Evolutionary conservation across 495 filamentous ascomycete species (phyloP).

Genomic region (Extremus antarcticus): DNA sequence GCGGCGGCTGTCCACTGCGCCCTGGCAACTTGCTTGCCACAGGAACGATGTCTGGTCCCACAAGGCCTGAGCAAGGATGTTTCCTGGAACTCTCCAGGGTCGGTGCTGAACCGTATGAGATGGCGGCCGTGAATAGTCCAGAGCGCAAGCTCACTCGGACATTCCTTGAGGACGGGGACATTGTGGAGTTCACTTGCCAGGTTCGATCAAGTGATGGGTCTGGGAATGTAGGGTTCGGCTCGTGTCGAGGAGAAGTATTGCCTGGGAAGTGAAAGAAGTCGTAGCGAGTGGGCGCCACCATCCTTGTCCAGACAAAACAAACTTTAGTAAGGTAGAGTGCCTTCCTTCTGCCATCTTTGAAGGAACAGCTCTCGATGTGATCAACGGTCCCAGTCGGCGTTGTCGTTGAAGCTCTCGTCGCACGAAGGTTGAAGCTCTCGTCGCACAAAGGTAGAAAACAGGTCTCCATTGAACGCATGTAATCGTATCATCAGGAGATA

Average conservation of each 20-base stretch:
- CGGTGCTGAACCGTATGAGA: background rate
- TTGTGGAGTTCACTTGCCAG: background rate
- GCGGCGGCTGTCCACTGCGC: conserved; percentile 12
- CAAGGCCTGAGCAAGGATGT: conserved; percentile 12
- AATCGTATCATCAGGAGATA: too few species aligned
- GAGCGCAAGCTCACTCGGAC: background rate
- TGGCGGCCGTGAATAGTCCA: background rate
- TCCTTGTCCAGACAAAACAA: too few species aligned
- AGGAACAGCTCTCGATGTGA: too few species aligned
- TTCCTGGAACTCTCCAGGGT: conserved; percentile 11
- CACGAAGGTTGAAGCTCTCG: too few species aligned
- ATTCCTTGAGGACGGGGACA: conserved; percentile 10
- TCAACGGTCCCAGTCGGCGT: too few species aligned
- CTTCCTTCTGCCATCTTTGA: too few species aligned
- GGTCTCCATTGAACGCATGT: too few species aligned
- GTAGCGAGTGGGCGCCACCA: too few species aligned
- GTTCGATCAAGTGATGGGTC: background rate
- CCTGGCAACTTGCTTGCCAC: conserved; percentile 19
- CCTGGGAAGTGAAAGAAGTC: too few species aligned
- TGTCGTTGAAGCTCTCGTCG: too few species aligned
- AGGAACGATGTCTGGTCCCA: conserved; percentile 18
- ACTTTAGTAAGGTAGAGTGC: too few species aligned
- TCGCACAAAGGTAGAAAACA: too few species aligned
- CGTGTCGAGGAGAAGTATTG: background rate
- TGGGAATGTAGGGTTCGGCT: conserved; percentile 5